phyloP scores from a whole-genome alignment of 192 early-diverging fungal species.

The Pecoramyces ruminantium region DNA sequence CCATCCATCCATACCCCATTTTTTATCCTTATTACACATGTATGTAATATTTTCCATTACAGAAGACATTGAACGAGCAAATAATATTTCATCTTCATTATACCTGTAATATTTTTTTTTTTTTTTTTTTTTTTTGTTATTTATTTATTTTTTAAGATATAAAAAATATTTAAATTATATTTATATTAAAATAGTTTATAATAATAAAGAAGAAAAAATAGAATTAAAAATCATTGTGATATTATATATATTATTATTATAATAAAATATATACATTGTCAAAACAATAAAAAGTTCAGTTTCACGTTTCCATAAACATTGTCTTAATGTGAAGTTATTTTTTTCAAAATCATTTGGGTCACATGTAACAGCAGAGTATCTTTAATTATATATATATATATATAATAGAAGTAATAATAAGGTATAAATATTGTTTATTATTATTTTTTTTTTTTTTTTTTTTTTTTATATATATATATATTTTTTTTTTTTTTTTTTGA shows the following conservation, averaged over 20 bases:
- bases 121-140: too few species aligned
- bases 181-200: too few species aligned
- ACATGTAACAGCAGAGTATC: conserved; percentile 84
- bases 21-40: conserved; percentile 25
- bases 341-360: conserved; percentile 67
- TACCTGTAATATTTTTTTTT: background rate
- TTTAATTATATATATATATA: background rate
- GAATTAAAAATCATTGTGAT: too few species aligned
- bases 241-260: too few species aligned
- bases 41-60: conserved; percentile 85
- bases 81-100: conserved; percentile 77
- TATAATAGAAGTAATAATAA: too few species aligned
- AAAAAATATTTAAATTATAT: too few species aligned
- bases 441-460: too few species aligned
- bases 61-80: conserved; percentile 72
- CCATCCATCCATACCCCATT: conserved; percentile 43
- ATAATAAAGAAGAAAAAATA: too few species aligned
- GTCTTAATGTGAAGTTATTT: conserved; percentile 58
- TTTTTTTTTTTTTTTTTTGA: too few species aligned
- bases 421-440: too few species aligned
- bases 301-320: conserved; percentile 42
- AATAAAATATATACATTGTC: conserved; percentile 47
- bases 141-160: too few species aligned
- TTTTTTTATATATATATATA: too few species aligned
- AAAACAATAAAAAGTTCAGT: conserved; percentile 88